Evolutionary conservation across 2,329 filamentous ascomycete species (phyloP), one percentile per base, ranked within the genome.

Genomic region (Aotearoamyces nothofagi): DNA sequence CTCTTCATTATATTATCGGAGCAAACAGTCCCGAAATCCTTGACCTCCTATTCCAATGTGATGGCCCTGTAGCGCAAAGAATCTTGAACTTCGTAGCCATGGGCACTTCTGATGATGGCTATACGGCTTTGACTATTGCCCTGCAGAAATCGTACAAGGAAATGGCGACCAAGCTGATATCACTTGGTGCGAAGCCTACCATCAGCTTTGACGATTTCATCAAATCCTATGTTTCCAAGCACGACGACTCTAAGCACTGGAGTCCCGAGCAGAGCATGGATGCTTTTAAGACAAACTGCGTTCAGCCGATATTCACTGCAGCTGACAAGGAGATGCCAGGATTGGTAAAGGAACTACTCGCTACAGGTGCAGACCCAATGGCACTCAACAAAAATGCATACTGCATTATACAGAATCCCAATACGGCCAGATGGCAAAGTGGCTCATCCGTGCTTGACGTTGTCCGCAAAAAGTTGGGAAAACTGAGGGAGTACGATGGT

Each of bases 301-400:
- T 67, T 30, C 80, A 87, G 42, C 80, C 82, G 0, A 53, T 90
- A 9, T 57, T 83, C 7, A 33, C 61, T 3, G 80, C 82, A 3
- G 51, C 65, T 3, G 9, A 61, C 53, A 44, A 49, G 5, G 62
- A 68, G 41, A 33, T 72, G 42, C 50, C 54, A n/a, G 53, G 58
- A 1, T 45, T 72, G 5, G 32, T 44, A 8, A 24, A 38, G 12
- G 54, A 64, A 22, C 59, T 92, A 3, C 46, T 92, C 2, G 54
- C 66, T 10, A 56, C 56, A 10, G 79, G 78, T 2, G 77, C 66
- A 3, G 66, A 86, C 49, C 61, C 71, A 0, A 80, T 79, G 36
- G 60, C 61, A 0, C 41, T 82, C 22, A 65, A 66, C 0, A 46
- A 43, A 5, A 11, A 25, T 1, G 54, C 57, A 2, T 42, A 57